Base-by-base conservation (phyloP, 768 basidiomycete species). In the Crepidotus variabilis region DNA sequence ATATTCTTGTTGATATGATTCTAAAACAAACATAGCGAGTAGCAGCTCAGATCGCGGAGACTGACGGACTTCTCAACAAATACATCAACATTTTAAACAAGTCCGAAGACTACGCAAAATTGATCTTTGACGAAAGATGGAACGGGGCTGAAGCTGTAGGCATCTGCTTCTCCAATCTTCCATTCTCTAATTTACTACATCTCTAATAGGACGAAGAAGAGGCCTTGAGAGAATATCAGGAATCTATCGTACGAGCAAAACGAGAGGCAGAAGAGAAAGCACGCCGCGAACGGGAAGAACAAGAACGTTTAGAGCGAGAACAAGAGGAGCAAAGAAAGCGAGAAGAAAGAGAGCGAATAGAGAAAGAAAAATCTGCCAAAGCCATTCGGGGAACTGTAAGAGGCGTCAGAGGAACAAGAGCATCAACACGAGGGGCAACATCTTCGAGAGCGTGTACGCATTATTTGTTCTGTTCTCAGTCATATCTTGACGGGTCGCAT, bases 71-170 rank as follows among this genome's bases (percentile, higher is more conserved):
- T 55, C 72, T 92, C 57, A 85, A 89, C 69, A 88, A 84, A 77
- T 92, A 92, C 65, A 80, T 88, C 45, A 72, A 71, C 43, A 82
- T 90, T 48, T 73, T 92, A 18, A 79, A 82, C 5, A 85, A 82
- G 66, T 88, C 89, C 1, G 90, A 91, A 68, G 78, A 82, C 13
- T 78, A 82, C 58, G 74, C 88, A 2, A 80, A 80, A 28, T 69
- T 92, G 56, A 82, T 92, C 16, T 84, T 91, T 58, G 90, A 92
- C 65, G 86, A 90, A 58, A 72, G 81, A 56, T 92, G 88, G 88
- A 72, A 80, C 53, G 90, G 90, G 1, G 87, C 84, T 36, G 86
- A 88, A 58, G 82, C 76, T 46, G 90, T 90, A 65, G 72, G 83
- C 73, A 24, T 39, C 22, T 23, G 22, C 1, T 22, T 21, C 36